phyloP scores from a whole-genome alignment of 208 protist genomes.

The Leishmania aethiopica region DNA sequence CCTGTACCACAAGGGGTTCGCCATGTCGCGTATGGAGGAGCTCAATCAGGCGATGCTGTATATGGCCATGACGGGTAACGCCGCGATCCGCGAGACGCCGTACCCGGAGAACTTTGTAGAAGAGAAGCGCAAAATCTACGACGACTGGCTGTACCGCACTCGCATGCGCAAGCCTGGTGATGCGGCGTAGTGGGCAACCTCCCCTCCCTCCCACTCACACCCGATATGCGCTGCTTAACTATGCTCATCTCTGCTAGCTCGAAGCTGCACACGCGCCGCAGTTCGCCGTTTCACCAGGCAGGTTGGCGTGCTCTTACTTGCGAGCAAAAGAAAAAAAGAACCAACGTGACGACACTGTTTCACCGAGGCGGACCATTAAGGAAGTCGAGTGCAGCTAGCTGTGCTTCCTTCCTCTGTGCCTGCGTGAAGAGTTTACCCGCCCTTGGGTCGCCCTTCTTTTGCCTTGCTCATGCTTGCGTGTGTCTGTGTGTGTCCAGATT shows the following conservation, averaged over 20 bases:
- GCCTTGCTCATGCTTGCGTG: neutral
- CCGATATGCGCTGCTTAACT: neutral
- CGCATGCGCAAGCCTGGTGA: conserved; percentile 86
- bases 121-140: conserved; percentile 88
- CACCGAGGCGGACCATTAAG: neutral
- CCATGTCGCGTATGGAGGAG: conserved; percentile 86
- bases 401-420: neutral
- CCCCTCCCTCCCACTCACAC: neutral
- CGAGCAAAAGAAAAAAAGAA: neutral
- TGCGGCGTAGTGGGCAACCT: conserved; percentile 27
- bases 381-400: neutral
- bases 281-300: neutral
- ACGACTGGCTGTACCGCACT: conserved; percentile 86
- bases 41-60: conserved; percentile 83
- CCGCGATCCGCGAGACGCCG: conserved; percentile 83
- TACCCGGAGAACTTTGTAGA: conserved; percentile 86
- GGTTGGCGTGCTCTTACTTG: neutral
- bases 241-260: neutral
- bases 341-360: neutral
- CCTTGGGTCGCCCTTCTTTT: neutral
- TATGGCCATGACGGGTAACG: conserved; percentile 88
- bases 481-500: neutral
- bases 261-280: neutral
- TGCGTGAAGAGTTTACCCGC: neutral
- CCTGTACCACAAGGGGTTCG: conserved; percentile 80